phyloP scores from a whole-genome alignment of 2,329 filamentous ascomycete genomes.

The Capronia coronata region DNA sequence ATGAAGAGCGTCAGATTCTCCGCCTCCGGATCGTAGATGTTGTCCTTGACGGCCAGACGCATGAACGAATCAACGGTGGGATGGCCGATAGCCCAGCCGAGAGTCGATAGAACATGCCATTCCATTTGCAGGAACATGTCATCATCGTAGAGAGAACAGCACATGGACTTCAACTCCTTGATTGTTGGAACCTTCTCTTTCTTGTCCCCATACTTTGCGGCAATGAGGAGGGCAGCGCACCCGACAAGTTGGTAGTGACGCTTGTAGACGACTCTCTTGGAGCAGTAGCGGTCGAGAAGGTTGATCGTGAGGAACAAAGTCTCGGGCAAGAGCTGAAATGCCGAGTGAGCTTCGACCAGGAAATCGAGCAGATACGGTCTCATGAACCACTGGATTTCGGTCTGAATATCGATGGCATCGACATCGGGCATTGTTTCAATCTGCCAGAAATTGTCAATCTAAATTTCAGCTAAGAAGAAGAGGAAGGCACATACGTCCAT shows the following conservation, averaged over 20 bases:
- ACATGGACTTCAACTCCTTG: slow-evolving; percentile 97
- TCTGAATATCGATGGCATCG: slow-evolving; percentile 96
- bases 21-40: slow-evolving; percentile 70
- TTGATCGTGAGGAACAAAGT: slow-evolving; percentile 96
- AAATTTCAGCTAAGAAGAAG: slow-evolving; percentile 28
- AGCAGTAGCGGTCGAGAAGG: slow-evolving; percentile 95
- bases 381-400: slow-evolving; percentile 99
- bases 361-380: slow-evolving; percentile 96
- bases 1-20: slow-evolving; percentile 95
- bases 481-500: slow-evolving; percentile 63
- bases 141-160: slow-evolving; percentile 94
- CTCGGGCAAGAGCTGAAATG: slow-evolving; percentile 87
- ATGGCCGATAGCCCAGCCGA: slow-evolving; percentile 94
- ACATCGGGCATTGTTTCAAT: slow-evolving; percentile 89
- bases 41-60: slow-evolving; percentile 74
- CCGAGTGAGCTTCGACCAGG: slow-evolving; percentile 90
- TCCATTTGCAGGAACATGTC: slow-evolving; percentile 99
- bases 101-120: slow-evolving; percentile 96
- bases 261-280: slow-evolving; percentile 95
- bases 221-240: slow-evolving; percentile 90
- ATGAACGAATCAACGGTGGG: slow-evolving; percentile 93
- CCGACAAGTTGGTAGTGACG: slow-evolving; percentile 97
- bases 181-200: slow-evolving; percentile 98
- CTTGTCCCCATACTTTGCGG: slow-evolving; percentile 97
- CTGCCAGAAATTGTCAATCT: slow-evolving; percentile 35